Percentiles rank a stretch among this genome's conserved stretches.
These are phyloP conservation scores for Arabidopsis suecica DNA, from an alignment of 345 rosid species.

Conservation along the genomic window DNA sequence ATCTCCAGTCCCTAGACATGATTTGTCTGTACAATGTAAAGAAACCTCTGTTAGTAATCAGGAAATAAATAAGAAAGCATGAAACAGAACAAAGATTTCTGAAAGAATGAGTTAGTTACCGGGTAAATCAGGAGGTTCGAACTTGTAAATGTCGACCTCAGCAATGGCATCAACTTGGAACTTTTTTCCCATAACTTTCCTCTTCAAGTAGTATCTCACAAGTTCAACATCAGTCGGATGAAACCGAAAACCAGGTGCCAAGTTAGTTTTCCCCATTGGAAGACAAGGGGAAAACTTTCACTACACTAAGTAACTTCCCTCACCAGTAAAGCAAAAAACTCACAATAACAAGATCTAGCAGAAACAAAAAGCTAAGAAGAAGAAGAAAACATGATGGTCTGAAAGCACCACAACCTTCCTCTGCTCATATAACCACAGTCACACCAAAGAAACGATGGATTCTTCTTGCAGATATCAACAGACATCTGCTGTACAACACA, in stretches of 20 bases:
- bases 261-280: slow-evolving; percentile 49
- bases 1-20: slow-evolving; percentile 55
- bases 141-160: slow-evolving; percentile 64
- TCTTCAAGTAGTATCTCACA: slow-evolving; percentile 66
- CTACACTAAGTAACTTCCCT: slow-evolving; percentile 7
- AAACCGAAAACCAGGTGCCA: slow-evolving; percentile 79
- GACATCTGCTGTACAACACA: slow-evolving; percentile 29
- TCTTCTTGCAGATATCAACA: slow-evolving; percentile 42
- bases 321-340: not conserved
- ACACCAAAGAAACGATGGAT: slow-evolving; percentile 50
- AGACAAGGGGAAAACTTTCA: slow-evolving; percentile 2
- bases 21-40: slow-evolving; percentile 44
- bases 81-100: not conserved
- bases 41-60: not conserved
- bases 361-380: slow-evolving; percentile 10
- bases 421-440: slow-evolving; percentile 66
- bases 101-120: slow-evolving; percentile 37
- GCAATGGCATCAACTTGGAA: slow-evolving; percentile 52
- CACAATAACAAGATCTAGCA: not conserved
- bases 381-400: slow-evolving; percentile 48
- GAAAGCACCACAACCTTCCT: slow-evolving; percentile 64
- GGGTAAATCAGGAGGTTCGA: slow-evolving; percentile 73
- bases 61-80: not conserved
- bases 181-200: slow-evolving; percentile 63
- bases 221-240: slow-evolving; percentile 85